Base-by-base conservation (phyloP, 495 filamentous ascomycete genomes). In the Parathielavia appendiculata region DNA sequence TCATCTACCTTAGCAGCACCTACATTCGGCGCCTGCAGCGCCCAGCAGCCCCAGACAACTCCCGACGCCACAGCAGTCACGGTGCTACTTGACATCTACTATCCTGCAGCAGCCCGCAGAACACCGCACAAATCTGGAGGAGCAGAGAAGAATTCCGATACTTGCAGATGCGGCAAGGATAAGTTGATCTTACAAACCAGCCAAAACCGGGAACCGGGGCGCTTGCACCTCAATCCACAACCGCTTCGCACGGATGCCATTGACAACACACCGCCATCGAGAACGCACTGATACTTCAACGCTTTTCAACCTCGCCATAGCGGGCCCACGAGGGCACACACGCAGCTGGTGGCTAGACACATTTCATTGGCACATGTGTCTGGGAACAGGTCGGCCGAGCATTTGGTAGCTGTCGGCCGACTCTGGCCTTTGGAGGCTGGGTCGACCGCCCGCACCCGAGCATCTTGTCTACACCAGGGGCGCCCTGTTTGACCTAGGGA, bases 101-200 rank as follows among this genome's bases (percentile, higher is more conserved):
- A 6, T 30, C 26, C 26, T 12, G 46, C 46, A 34, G n/a, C 26
- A 4, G 6, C 26, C 46, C 46, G 14, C 46, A 30, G 3, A 16
- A 49, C 46, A 32, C 35, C n/a, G 39, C 47, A 53, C 40, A 48
- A 48, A 23, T n/a, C 51, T n/a, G 49, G 51, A 47, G 55, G 55
- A 51, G 55, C 54, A 49, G 51, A 53, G 30, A 38, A 59, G 55
- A 64, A 60, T 44, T 60, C 59, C 59, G 62, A 58, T 43, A 60
- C 51, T 57, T 56, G 56, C 58, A 26, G 14, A 51, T 54, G 45
- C 26, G 26, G 26, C 39, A 34, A 49, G 5, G 19, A 35, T 36
- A 48, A 30, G 9, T 14, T 32, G 38, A 16, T 49, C 34, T 48
- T 48, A 16, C 17, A 9, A 2, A 40, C 41, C 22, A 34, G 17